Percentiles rank a stretch among this genome's conserved stretches.
phyloP scores from a whole-genome alignment of 257 asterid species.

The Fraxinus quadrangulata region DNA sequence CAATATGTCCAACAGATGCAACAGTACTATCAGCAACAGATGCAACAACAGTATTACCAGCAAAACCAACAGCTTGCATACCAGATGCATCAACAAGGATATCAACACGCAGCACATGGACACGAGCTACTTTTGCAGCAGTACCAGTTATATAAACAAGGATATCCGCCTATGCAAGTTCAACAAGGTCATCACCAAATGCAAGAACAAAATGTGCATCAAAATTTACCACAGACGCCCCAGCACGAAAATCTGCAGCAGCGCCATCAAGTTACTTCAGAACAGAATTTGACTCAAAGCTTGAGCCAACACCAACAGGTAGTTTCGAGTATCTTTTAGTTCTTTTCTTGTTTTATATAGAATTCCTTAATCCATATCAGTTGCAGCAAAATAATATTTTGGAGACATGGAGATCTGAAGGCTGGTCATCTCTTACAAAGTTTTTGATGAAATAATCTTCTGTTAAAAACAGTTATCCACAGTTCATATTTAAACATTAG shows the following conservation, averaged over 20 bases:
- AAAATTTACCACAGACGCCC: conserved; percentile 35
- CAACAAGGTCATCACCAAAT: conserved; percentile 41
- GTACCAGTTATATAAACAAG: conserved; percentile 67
- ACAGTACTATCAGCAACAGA: conserved; percentile 39
- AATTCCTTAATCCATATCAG: background rate
- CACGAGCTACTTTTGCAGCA: conserved; percentile 66
- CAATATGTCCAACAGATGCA: conserved; percentile 34
- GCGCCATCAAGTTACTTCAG: conserved; percentile 25
- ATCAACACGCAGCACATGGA: conserved; percentile 48
- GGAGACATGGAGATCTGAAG: background rate
- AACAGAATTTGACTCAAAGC: conserved; percentile 25
- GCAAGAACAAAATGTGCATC: conserved; percentile 45
- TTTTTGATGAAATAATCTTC: background rate
- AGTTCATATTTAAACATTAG: background rate
- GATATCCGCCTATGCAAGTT: conserved; percentile 38
- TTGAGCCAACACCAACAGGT: conserved; percentile 41
- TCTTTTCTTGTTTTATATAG: background rate
- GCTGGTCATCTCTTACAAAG: background rate
- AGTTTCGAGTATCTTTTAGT: background rate
- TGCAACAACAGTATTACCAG: conserved; percentile 41
- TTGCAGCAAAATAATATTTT: background rate
- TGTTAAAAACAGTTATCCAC: background rate
- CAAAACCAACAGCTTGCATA: conserved; percentile 34
- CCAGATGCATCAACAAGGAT: conserved; percentile 58
- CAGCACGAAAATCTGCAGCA: conserved; percentile 36